Percentiles rank a stretch among this genome's conserved stretches.
Evolutionary conservation across 1,284 basidiomycete species (phyloP).

Genomic region (Cryptococcus sp.): DNA sequence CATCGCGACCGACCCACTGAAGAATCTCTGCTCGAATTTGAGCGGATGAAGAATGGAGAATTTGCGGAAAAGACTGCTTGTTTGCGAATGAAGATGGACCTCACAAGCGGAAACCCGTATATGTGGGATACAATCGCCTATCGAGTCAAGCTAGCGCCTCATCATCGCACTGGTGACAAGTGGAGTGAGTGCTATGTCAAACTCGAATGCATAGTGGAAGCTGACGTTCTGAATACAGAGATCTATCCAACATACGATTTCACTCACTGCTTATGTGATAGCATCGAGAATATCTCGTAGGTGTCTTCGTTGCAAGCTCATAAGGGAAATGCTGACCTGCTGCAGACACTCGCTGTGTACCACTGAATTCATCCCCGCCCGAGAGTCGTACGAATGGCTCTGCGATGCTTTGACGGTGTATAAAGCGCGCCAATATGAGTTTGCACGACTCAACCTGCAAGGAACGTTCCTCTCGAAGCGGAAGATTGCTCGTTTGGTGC

Average conservation of each 20-base stretch:
- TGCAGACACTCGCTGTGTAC: slow-evolving; percentile 94
- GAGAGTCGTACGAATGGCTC: slow-evolving; percentile 98
- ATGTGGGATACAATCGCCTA: slow-evolving; percentile 99
- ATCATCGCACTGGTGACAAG: slow-evolving; percentile 89
- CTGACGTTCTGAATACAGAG: slow-evolving; percentile 30
- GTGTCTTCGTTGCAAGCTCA: slow-evolving; percentile 47
- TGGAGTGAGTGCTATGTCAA: slow-evolving; percentile 65
- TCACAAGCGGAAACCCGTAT: slow-evolving; percentile 91
- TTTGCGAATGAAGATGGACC: slow-evolving; percentile 96
- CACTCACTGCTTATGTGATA: slow-evolving; percentile 97
- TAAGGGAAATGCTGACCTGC: background rate
- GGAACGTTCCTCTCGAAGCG: slow-evolving; percentile 98
- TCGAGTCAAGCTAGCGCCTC: slow-evolving; percentile 83
- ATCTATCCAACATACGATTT: slow-evolving; percentile 91
- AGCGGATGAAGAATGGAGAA: slow-evolving; percentile 87
- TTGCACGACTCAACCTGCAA: slow-evolving; percentile 88
- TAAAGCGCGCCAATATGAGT: slow-evolving; percentile 98
- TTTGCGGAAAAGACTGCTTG: slow-evolving; percentile 89
- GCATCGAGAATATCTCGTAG: slow-evolving; percentile 97
- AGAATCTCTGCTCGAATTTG: slow-evolving; percentile 85
- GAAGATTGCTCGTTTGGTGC: slow-evolving; percentile 88
- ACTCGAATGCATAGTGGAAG: background rate
- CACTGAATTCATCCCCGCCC: slow-evolving; percentile 92
- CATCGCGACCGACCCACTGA: slow-evolving; percentile 81
- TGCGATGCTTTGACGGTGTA: slow-evolving; percentile 96